Evolutionary conservation across 768 basidiomycete genomes (phyloP).

Genomic region (Phallus indusiatus): DNA sequence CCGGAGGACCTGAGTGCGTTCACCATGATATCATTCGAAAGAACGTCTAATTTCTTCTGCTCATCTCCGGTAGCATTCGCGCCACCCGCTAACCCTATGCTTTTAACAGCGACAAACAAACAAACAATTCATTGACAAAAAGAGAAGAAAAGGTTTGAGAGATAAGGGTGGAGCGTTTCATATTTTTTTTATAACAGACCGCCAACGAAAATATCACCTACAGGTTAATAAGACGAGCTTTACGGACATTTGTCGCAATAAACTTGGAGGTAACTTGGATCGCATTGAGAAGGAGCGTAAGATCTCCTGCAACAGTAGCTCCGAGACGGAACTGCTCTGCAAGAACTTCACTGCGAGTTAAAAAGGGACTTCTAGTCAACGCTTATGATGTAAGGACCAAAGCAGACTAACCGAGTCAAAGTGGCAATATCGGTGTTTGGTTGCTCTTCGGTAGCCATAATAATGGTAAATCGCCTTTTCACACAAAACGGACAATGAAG

Average conservation of each 20-base stretch:
- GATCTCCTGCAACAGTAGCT: slow-evolving; percentile 77
- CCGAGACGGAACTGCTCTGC: slow-evolving; percentile 79
- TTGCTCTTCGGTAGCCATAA: slow-evolving; percentile 43
- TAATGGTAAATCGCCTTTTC: not conserved
- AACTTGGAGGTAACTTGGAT: slow-evolving; percentile 96
- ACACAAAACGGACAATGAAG: too few relatives aligned
- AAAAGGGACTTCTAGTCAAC: not conserved
- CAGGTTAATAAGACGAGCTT: slow-evolving; percentile 96
- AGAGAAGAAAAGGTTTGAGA: not conserved
- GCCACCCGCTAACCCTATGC: slow-evolving; percentile 94
- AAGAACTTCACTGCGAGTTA: slow-evolving; percentile 70
- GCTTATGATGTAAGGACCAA: slow-evolving; percentile 4
- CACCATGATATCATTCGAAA: slow-evolving; percentile 99
- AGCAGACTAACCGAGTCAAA: slow-evolving; percentile 63
- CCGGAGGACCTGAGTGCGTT: slow-evolving; percentile 95
- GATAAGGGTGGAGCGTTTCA: not conserved
- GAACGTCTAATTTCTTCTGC: slow-evolving; percentile 98
- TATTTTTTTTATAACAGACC: not conserved
- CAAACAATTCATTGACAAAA: not conserved
- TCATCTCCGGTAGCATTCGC: slow-evolving; percentile 97
- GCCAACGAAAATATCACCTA: slow-evolving; percentile 30
- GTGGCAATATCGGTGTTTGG: slow-evolving; percentile 87
- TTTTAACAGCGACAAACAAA: slow-evolving; percentile 21
- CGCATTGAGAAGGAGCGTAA: slow-evolving; percentile 88
- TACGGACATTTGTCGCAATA: slow-evolving; percentile 96